A percentile compares a stretch with the other conserved stretches of the same genome.
These are phyloP conservation scores for Diplodia corticola DNA, from an alignment of 2,329 filamentous ascomycete genomes.

Conservation along the genomic window DNA sequence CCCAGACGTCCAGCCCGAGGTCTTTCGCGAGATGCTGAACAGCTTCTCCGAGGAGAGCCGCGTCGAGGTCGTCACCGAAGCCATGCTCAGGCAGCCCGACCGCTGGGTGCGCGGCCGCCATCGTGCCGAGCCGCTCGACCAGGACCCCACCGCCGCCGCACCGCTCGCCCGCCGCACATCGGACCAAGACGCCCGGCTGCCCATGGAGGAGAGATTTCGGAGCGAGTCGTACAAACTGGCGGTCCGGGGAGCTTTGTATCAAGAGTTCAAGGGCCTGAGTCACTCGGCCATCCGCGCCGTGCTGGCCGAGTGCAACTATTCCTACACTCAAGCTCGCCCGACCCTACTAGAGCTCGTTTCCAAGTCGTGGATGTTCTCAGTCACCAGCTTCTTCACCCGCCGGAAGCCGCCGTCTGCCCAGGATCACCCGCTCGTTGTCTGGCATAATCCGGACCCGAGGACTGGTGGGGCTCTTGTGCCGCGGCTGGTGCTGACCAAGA, in stretches of 20 bases:
- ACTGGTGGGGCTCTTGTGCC: conserved; percentile 58
- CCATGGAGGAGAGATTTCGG: conserved; percentile 67
- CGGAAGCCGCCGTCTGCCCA: conserved; percentile 57
- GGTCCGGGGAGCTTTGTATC: conserved; percentile 66
- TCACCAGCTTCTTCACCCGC: conserved; percentile 69
- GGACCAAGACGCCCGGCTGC: conserved; percentile 32
- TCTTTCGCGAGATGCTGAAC: conserved; percentile 77
- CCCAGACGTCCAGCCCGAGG: conserved; percentile 77
- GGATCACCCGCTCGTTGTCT: conserved; percentile 63
- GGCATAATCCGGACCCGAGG: conserved; percentile 41
- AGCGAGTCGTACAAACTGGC: conserved; percentile 67
- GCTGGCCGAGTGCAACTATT: conserved; percentile 77
- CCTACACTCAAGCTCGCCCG: conserved; percentile 69
- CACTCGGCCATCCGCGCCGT: conserved; percentile 75
- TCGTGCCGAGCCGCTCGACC: conserved; percentile 49
- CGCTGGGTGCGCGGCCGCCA: conserved; percentile 70
- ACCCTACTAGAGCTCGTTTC: conserved; percentile 68
- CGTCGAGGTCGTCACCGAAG: conserved; percentile 74
- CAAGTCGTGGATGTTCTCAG: conserved; percentile 75
- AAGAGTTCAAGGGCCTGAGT: conserved; percentile 74
- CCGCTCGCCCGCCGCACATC: conserved; percentile 27
- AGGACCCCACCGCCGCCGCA: conserved; percentile 34
- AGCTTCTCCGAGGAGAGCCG: conserved; percentile 75
- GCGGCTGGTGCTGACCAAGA: conserved; percentile 65
- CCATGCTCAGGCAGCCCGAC: conserved; percentile 69